A percentile compares a stretch with the other conserved stretches of the same genome.
Conservation (phyloP, 1,284 basidiomycete genomes). For the Ustilago hordei region DNA sequence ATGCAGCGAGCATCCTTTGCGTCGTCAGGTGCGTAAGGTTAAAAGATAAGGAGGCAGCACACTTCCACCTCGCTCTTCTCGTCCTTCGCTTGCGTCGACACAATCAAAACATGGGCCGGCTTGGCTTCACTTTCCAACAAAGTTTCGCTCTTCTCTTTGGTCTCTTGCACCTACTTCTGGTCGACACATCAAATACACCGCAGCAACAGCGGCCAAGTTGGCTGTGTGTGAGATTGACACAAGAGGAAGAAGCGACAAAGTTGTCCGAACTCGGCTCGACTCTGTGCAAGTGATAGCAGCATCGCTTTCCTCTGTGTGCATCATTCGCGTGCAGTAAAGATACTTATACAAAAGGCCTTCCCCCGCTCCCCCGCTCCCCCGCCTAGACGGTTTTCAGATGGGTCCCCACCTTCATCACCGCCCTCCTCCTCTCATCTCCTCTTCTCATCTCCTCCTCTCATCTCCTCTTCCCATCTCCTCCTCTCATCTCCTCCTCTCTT, state of each 20-base stretch:
- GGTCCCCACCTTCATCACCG: conserved; percentile 64
- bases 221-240: too few species aligned
- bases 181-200: background rate
- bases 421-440: conserved; percentile 77
- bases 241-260: background rate
- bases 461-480: conserved; percentile 71
- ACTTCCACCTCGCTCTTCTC: background rate
- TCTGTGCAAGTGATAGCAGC: conserved; percentile 5
- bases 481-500: conserved; percentile 74
- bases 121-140: background rate
- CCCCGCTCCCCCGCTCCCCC: conserved; percentile 70
- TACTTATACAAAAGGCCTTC: conserved; percentile 4
- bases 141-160: background rate
- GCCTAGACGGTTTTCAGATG: background rate
- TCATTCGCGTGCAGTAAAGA: background rate
- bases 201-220: conserved; percentile 2
- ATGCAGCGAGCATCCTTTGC: conserved; percentile 13
- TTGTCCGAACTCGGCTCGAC: conserved; percentile 3
- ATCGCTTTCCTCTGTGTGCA: background rate
- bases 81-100: background rate
- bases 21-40: conserved; percentile 44
- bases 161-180: background rate
- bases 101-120: background rate
- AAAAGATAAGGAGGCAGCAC: conserved; percentile 22
- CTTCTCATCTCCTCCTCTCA: conserved; percentile 74